These are phyloP conservation scores for Botrytis pseudocinerea DNA, from an alignment of 2,329 filamentous ascomycete genomes.

Conservation along the genomic window DNA sequence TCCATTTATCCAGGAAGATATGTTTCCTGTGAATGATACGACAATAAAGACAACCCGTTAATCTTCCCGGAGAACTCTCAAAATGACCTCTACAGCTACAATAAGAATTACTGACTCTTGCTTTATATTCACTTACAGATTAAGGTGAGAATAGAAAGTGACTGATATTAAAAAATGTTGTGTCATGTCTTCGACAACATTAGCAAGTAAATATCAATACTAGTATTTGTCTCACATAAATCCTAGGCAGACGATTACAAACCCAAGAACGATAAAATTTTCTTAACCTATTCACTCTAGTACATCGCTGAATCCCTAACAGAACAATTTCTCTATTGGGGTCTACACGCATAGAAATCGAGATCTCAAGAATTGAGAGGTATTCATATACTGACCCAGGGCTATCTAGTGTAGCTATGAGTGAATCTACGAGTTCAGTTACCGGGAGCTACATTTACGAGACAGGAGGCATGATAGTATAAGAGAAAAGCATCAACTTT, in stretches of 20 bases:
- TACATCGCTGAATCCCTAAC: background rate
- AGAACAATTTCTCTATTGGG: accelerated
- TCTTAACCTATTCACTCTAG: background rate
- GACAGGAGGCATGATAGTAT: background rate
- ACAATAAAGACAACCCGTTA: background rate
- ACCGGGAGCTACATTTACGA: background rate
- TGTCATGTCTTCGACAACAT: background rate
- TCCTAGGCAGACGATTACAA: background rate
- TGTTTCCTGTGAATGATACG: background rate
- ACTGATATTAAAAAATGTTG: accelerated
- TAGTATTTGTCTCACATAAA: background rate
- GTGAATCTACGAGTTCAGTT: background rate
- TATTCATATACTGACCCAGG: background rate
- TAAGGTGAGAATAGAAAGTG: accelerated
- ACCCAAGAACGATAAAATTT: background rate
- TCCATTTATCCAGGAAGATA: no score
- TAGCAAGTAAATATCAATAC: background rate
- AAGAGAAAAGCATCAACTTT: background rate
- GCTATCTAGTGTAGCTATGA: background rate
- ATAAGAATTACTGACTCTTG: accelerated
- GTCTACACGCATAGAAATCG: accelerated
- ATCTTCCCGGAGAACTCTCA: background rate
- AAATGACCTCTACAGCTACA: background rate
- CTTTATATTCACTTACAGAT: background rate
- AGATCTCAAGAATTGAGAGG: background rate